Conservation (phyloP, 306 rosid species). For the Trichosanthes cucumerina region DNA sequence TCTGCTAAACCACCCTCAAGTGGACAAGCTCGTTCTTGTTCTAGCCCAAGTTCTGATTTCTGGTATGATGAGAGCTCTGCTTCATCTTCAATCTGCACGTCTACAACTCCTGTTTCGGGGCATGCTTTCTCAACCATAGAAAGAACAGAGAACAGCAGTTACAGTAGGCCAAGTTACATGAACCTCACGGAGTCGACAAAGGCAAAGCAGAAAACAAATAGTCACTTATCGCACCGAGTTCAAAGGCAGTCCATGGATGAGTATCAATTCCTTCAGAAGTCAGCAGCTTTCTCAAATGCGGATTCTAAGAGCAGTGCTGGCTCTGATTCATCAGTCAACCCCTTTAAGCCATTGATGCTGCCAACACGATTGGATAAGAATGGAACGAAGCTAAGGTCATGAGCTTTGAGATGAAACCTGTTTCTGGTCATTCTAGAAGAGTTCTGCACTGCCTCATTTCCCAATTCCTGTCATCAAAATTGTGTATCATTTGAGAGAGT, state of each 20-base stretch:
- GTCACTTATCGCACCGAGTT: conserved; percentile 36
- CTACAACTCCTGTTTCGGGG: conserved; percentile 69
- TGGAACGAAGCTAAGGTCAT: conserved; percentile 30
- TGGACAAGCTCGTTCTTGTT: conserved; percentile 64
- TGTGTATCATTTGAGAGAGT: conserved; percentile 5
- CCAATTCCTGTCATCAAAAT: conserved; percentile 11
- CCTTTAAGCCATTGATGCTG: conserved; percentile 46
- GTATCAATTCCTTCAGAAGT: conserved; percentile 65
- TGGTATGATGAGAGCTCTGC: conserved; percentile 81
- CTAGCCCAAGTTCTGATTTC: conserved; percentile 93
- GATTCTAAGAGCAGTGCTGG: conserved; percentile 74
- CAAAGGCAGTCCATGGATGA: conserved; percentile 96
- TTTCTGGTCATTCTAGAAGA: conserved; percentile 16
- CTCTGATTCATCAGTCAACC: conserved; percentile 55
- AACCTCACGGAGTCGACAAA: conserved; percentile 76
- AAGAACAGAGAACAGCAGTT: conserved; percentile 53
- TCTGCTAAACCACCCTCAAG: conserved; percentile 65
- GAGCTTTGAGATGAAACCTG: neutral
- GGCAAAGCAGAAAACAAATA: conserved; percentile 43
- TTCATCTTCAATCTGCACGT: conserved; percentile 82
- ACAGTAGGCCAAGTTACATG: conserved; percentile 68
- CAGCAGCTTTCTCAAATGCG: conserved; percentile 44
- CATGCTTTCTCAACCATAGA: conserved; percentile 48
- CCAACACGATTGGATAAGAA: conserved; percentile 44
- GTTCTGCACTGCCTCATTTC: conserved; percentile 76